Conservation (phyloP, 768 basidiomycete genomes). For the Calocera cornea region DNA sequence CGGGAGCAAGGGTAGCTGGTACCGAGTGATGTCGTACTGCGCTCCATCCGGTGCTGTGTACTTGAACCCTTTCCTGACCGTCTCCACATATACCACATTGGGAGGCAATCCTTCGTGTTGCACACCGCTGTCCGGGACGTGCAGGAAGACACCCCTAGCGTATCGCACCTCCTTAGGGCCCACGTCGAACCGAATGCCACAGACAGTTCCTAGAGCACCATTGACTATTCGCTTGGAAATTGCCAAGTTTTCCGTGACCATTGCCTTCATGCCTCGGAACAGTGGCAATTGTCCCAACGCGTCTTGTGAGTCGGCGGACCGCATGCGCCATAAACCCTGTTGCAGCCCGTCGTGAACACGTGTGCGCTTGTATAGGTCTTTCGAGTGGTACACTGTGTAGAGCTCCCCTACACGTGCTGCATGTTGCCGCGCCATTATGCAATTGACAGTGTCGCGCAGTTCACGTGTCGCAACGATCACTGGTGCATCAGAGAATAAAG, state of each 20-base stretch:
- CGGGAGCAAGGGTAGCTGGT: constrained; percentile 6
- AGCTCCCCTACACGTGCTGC: too few species aligned
- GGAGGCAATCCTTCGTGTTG: background rate
- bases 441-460: too few species aligned
- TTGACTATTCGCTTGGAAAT: background rate
- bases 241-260: constrained; percentile 8
- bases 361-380: background rate
- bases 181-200: background rate
- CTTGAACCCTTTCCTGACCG: background rate
- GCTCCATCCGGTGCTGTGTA: background rate
- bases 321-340: background rate
- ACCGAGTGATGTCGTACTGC: background rate
- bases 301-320: background rate
- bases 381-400: too few species aligned
- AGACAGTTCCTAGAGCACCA: background rate
- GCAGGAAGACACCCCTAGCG: background rate
- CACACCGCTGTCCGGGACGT: background rate
- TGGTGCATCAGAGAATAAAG: too few species aligned
- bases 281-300: background rate
- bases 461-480: too few species aligned
- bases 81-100: background rate
- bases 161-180: background rate
- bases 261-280: constrained; percentile 5
- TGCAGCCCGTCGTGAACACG: background rate
- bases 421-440: too few species aligned